Percentiles rank a stretch among this genome's conserved stretches.
Evolutionary conservation across 164 flowering plant species (phyloP).

Genomic region (Stephania yunnanensis): DNA sequence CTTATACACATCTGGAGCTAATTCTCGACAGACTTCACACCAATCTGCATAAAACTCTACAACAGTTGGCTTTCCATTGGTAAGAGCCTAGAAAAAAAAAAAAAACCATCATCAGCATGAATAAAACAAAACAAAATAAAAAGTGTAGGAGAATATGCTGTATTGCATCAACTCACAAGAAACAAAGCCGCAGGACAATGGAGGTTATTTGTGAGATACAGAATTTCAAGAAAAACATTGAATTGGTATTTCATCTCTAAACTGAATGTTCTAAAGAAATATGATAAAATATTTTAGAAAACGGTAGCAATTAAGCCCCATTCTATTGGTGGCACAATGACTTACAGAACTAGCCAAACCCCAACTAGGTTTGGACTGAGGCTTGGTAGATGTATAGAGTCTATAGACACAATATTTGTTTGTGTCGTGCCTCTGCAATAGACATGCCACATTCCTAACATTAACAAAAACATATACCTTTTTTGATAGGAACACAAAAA

Average conservation of each 20-base stretch:
- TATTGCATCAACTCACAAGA: not conserved
- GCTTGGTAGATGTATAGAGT: not conserved
- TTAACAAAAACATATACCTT: not conserved
- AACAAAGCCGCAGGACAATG: not conserved
- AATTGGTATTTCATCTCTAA: not conserved
- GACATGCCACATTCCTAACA: not conserved
- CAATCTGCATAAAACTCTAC: conserved; percentile 99
- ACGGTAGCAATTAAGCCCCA: not conserved
- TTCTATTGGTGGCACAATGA: not conserved
- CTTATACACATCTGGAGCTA: conserved; percentile 91
- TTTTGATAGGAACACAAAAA: not conserved
- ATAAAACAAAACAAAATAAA: conserved; percentile 1
- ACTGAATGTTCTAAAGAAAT: not conserved
- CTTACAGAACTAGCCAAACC: not conserved
- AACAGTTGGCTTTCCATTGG: conserved; percentile 93
- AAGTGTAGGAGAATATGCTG: not conserved
- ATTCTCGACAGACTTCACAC: conserved; percentile 96
- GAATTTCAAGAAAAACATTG: not conserved
- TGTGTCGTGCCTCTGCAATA: not conserved
- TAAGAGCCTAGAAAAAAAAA: conserved; percentile 55
- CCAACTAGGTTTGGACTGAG: not conserved
- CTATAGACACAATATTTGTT: not conserved
- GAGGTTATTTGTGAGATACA: not conserved
- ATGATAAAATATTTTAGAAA: not conserved
- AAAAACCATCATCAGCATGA: not conserved